Evolutionary conservation across 768 basidiomycete genomes (phyloP), one percentile per base, ranked within the genome.

Genomic region (Cyclocybe cylindracea): DNA sequence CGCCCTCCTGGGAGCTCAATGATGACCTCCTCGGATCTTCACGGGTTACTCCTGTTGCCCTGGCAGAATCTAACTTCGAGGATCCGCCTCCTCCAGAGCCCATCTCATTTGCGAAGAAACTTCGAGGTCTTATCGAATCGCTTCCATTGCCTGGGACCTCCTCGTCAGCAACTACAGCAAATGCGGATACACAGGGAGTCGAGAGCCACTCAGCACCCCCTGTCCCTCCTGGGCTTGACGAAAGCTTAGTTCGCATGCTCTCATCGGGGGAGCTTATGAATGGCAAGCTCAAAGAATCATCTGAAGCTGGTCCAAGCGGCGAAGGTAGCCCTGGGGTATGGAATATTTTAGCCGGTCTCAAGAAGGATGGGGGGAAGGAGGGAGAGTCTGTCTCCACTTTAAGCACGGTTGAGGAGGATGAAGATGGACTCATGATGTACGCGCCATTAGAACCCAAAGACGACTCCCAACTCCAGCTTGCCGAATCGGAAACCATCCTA

Each of bases 381-480:
- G 36, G 49, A 47, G 44, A 38, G 24, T 35, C 52, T 53, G 29
- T 47, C 42, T 47, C 61, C 56, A 34, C 58, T 39, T 66, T 65
- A 16, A 56, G 62, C 10, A 56, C 68, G 33, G 56, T 69, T 37
- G 75, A 77, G 55, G 70, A 74, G 34, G 69, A 76, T 32, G 82
- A 80, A 42, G 81, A 79, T 11, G 77, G 80, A 11, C 64, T 92
- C 44, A 91, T 92, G 91, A 74, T 92, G 70, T 91, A 86, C 59
- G 78, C 78, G 0, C 90, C 90, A 1, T 67, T 92, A 46, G 71
- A 84, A 44, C 89, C 87, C 1, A 74, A 77, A 34, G 73, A 72
- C 7, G 78, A 80, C 44, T 86, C 87, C 2, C 71, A 83, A 56
- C 78, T 90, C 19, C 85, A 87, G 62, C 71, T 92, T 13, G 91